phyloP scores from a whole-genome alignment of 2,329 filamentous ascomycete genomes.

The Colletotrichum orbiculare region DNA sequence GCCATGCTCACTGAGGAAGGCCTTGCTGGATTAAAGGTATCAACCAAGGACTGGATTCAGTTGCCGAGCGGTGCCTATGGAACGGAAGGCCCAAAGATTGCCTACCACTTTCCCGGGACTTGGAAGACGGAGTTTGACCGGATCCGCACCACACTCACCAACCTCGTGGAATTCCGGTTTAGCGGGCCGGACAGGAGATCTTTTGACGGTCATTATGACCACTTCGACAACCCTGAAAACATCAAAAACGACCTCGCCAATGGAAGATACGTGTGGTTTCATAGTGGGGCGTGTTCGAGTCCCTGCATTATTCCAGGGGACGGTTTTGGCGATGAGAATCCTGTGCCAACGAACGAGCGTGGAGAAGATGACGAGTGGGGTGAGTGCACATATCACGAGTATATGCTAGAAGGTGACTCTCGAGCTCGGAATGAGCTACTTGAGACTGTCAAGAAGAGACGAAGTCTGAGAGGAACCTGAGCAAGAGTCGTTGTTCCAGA shows the following conservation, averaged over 20 bases:
- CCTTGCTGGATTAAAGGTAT: not conserved
- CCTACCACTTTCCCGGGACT: constrained; percentile 31
- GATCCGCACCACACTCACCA: constrained; percentile 32
- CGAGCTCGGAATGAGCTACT: too few species aligned
- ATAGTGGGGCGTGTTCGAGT: not conserved
- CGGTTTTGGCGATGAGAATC: not conserved
- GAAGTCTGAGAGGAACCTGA: too few species aligned
- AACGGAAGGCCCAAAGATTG: not conserved
- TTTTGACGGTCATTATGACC: too few species aligned
- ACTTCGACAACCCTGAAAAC: not conserved
- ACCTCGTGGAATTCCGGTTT: constrained; percentile 38
- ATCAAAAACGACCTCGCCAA: not conserved
- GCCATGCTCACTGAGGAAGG: not conserved
- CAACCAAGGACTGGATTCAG: constrained; percentile 35
- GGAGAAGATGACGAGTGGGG: too few species aligned
- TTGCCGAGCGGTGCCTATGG: constrained; percentile 10
- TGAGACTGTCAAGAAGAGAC: too few species aligned
- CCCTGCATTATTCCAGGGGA: not conserved
- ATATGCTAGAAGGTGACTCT: too few species aligned
- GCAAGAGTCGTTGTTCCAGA: too few species aligned
- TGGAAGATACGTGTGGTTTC: constrained; percentile 1
- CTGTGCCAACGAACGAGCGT: not conserved
- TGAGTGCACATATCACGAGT: too few species aligned
- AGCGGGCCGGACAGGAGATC: too few species aligned
- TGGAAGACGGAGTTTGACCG: constrained; percentile 41